phyloP scores from a whole-genome alignment of 2,329 filamentous ascomycete species.

The Chrysosphaeria jannelii region DNA sequence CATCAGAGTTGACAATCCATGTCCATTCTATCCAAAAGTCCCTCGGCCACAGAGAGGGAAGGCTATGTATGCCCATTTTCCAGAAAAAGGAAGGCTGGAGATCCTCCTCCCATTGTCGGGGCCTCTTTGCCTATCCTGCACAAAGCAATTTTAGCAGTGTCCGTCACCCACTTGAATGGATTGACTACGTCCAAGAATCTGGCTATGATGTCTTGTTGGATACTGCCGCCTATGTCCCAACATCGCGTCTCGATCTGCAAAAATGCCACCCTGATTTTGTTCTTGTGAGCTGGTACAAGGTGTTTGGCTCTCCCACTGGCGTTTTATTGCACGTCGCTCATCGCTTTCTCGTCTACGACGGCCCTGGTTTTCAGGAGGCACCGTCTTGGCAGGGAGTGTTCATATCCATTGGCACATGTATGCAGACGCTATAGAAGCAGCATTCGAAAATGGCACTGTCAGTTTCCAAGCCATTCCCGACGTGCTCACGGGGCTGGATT shows the following conservation, averaged over 20 bases:
- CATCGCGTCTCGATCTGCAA: conserved; percentile 9
- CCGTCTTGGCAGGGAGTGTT: conserved; percentile 9
- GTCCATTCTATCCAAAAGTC: too few species aligned
- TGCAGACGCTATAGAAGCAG: conserved; percentile 7
- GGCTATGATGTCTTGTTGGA: conserved; percentile 14
- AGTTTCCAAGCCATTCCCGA: conserved; percentile 13
- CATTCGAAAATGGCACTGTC: conserved; percentile 13
- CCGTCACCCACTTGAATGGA: conserved; percentile 12
- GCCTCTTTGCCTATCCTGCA: conserved; percentile 15
- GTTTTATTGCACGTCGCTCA: conserved; percentile 12
- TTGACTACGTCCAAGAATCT: conserved; percentile 8
- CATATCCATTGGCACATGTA: conserved; percentile 8
- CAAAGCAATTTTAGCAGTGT: conserved; percentile 16
- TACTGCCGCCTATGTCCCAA: conserved; percentile 12
- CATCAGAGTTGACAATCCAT: too few species aligned
- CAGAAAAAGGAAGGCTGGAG: background rate
- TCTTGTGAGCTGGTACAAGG: conserved; percentile 12
- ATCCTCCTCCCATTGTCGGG: conserved; percentile 4
- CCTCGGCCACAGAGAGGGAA: too few species aligned
- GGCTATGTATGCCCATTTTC: too few species aligned
- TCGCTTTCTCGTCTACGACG: conserved; percentile 9
- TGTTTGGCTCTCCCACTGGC: conserved; percentile 13
- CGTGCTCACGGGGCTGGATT: conserved; percentile 10
- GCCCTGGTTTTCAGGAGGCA: conserved; percentile 13
- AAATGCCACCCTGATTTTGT: conserved; percentile 11